Evolutionary conservation across 495 filamentous ascomycete genomes (phyloP).

Genomic region (Neurospora sp.): DNA sequence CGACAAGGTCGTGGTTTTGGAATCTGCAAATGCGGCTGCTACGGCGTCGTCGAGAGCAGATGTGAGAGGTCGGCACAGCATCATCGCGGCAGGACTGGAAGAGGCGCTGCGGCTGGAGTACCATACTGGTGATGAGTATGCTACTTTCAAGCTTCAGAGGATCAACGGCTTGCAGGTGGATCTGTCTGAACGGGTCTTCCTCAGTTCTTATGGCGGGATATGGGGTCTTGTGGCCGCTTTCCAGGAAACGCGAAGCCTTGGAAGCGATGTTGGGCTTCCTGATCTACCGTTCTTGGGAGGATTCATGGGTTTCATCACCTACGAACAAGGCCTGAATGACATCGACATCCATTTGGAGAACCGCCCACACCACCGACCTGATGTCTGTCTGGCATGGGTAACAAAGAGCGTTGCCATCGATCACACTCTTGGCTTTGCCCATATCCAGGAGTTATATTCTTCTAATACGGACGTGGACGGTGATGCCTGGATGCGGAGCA

Average conservation of each 20-base stretch:
- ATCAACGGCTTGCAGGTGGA: slow-evolving; percentile 1
- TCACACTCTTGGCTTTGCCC: slow-evolving; percentile 47
- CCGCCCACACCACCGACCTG: slow-evolving; percentile 46
- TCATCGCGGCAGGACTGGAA: slow-evolving; percentile 52
- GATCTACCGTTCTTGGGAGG: slow-evolving; percentile 72
- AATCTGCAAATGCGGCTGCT: slow-evolving; percentile 40
- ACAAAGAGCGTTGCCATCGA: slow-evolving; percentile 76
- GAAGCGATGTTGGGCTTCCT: slow-evolving; percentile 12
- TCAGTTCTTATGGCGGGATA: slow-evolving; percentile 31
- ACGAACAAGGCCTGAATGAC: slow-evolving; percentile 67
- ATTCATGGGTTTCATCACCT: slow-evolving; percentile 81
- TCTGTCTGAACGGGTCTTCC: slow-evolving; percentile 18
- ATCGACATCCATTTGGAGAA: slow-evolving; percentile 37
- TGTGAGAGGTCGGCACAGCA: slow-evolving; percentile 55
- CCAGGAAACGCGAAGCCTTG: slow-evolving; percentile 40
- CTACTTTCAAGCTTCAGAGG: slow-evolving; percentile 15
- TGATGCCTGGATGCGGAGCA: slow-evolving; percentile 22
- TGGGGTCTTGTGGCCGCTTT: slow-evolving; percentile 50
- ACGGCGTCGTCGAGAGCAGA: slow-evolving; percentile 23
- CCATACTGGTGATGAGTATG: slow-evolving; percentile 31
- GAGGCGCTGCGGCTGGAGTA: slow-evolving; percentile 46
- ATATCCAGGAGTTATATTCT: slow-evolving; percentile 52
- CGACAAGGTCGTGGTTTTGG: slow-evolving; percentile 42
- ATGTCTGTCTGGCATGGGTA: slow-evolving; percentile 69
- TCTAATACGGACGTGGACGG: slow-evolving; percentile 21